phyloP scores from a whole-genome alignment of 2,329 filamentous ascomycete genomes.

The Diatrype stigma region DNA sequence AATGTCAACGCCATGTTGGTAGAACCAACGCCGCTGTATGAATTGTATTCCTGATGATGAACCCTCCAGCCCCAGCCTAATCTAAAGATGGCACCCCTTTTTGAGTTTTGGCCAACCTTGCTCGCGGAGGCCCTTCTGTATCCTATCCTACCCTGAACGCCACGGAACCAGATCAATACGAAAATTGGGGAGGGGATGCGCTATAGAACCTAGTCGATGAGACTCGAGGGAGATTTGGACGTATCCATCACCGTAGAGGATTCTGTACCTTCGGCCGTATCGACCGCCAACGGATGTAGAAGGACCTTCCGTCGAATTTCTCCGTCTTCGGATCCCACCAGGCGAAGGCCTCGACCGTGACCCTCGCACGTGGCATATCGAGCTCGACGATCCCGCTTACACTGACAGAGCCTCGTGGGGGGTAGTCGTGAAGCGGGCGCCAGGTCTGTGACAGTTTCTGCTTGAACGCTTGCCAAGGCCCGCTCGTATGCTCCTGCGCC shows the following conservation, averaged over 20 bases:
- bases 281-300: slow-evolving; percentile 5
- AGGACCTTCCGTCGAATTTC: slow-evolving; percentile 32
- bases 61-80: too few relatives aligned
- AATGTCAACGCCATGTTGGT: too few relatives aligned
- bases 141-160: too few relatives aligned
- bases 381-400: slow-evolving; percentile 54
- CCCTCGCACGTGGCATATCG: slow-evolving; percentile 38
- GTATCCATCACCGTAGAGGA: slow-evolving; percentile 9
- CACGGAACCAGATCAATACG: too few relatives aligned
- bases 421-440: slow-evolving; percentile 37
- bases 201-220: too few relatives aligned
- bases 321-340: slow-evolving; percentile 55
- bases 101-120: too few relatives aligned
- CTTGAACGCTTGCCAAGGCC: slow-evolving; percentile 29
- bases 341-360: slow-evolving; percentile 48
- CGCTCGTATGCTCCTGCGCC: slow-evolving; percentile 21
- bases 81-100: too few relatives aligned
- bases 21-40: too few relatives aligned
- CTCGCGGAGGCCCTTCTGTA: too few relatives aligned
- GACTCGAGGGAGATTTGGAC: background rate
- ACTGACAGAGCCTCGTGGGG: slow-evolving; percentile 47
- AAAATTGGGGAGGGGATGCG: too few relatives aligned
- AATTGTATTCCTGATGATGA: too few relatives aligned
- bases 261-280: slow-evolving; percentile 15
- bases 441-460: slow-evolving; percentile 41